These are phyloP conservation scores for Cyclotella baltica DNA, from an alignment of 108 stramenopile genomes.

Conservation along the genomic window DNA sequence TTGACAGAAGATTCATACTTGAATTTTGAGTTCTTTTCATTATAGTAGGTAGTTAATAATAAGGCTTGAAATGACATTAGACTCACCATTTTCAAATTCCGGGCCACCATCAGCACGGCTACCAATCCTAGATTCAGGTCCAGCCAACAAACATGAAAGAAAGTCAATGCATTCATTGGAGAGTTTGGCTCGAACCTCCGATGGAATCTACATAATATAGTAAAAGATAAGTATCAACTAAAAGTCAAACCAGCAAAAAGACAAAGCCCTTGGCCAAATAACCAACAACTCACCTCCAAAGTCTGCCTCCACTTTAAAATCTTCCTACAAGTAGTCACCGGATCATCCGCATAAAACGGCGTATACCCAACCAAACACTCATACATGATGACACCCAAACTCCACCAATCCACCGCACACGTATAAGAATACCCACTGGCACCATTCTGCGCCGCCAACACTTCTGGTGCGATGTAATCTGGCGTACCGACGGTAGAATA, in stretches of 20 bases:
- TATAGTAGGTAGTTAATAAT: neutral
- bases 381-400: slow-evolving; percentile 99
- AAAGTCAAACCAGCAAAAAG: neutral
- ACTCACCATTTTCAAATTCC: slow-evolving; percentile 77
- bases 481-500: slow-evolving; percentile 99
- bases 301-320: slow-evolving; percentile 92
- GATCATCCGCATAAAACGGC: slow-evolving; percentile 99
- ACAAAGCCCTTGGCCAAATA: neutral
- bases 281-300: slow-evolving; percentile 62
- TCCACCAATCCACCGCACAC: slow-evolving; percentile 99
- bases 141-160: slow-evolving; percentile 86
- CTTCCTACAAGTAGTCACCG: slow-evolving; percentile 97
- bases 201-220: slow-evolving; percentile 63
- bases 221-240: neutral
- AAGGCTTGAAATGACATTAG: neutral
- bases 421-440: slow-evolving; percentile 95
- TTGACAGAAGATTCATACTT: neutral
- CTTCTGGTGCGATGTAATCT: slow-evolving; percentile 99
- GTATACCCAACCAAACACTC: slow-evolving; percentile 99
- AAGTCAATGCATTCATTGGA: slow-evolving; percentile 91
- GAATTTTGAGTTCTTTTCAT: neutral
- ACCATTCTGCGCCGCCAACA: slow-evolving; percentile 94
- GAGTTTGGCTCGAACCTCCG: slow-evolving; percentile 77
- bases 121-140: slow-evolving; percentile 88
- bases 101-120: slow-evolving; percentile 72